phyloP scores from a whole-genome alignment of 345 rosid species.

The Brassica napus region Da-Ae NC_063448.1:3070001-3070500 shows the following conservation, averaged over 20 bases:
- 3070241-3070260: constrained; percentile 24
- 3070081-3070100: constrained; percentile 50
- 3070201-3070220: constrained; percentile 16
- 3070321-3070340: neutral
- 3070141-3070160: constrained; percentile 9
- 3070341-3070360: neutral
- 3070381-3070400: neutral
- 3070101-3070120: constrained; percentile 25
- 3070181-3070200: constrained; percentile 14
- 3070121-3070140: neutral
- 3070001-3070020: constrained; percentile 96
- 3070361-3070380: constrained; percentile 14
- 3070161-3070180: constrained; percentile 30
- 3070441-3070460: constrained; percentile 11
- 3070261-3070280: constrained; percentile 26
- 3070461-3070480: constrained; percentile 11
- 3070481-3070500: neutral
- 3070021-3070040: constrained; percentile 83
- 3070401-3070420: constrained; percentile 22
- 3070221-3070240: constrained; percentile 33
- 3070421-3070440: neutral
- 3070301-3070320: neutral
- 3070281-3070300: constrained; percentile 27
- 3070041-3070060: constrained; percentile 61
- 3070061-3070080: constrained; percentile 79